Conservation (phyloP, 1,284 basidiomycete genomes). For the Trichosporon sp. region DNA sequence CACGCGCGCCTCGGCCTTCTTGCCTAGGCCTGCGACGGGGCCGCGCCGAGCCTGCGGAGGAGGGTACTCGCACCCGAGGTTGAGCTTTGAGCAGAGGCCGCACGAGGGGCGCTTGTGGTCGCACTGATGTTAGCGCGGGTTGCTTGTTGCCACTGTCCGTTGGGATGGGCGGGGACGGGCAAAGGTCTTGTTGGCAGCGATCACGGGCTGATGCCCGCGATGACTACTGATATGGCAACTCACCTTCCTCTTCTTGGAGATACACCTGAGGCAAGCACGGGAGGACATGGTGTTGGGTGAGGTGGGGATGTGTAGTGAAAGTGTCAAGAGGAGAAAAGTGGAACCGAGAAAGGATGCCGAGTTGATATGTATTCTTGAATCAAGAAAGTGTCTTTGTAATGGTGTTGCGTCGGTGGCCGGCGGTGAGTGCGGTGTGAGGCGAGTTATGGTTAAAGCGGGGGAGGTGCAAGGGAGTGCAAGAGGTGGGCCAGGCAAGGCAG, state of each 20-base stretch:
- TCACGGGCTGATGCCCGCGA: too few species aligned
- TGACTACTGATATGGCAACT: neutral
- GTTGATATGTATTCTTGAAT: too few species aligned
- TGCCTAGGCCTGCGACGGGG: slow-evolving; percentile 32
- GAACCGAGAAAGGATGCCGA: neutral
- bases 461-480: neutral
- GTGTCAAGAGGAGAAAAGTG: neutral
- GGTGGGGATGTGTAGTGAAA: neutral
- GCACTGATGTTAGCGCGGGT: slow-evolving; percentile 26
- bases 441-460: neutral
- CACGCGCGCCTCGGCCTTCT: slow-evolving; percentile 32
- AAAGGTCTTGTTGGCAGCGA: neutral
- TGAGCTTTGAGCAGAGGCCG: slow-evolving; percentile 31
- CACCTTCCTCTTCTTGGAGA: slow-evolving; percentile 35
- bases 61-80: slow-evolving; percentile 32
- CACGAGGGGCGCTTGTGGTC: slow-evolving; percentile 35
- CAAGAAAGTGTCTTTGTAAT: too few species aligned
- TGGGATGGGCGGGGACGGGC: neutral
- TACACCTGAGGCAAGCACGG: slow-evolving; percentile 36
- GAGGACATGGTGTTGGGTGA: slow-evolving; percentile 12
- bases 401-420: neutral
- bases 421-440: neutral
- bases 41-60: slow-evolving; percentile 34
- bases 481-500: neutral
- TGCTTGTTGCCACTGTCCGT: neutral